phyloP scores from a whole-genome alignment of 1,284 basidiomycete genomes.

The Omphalotus olearius region DNA sequence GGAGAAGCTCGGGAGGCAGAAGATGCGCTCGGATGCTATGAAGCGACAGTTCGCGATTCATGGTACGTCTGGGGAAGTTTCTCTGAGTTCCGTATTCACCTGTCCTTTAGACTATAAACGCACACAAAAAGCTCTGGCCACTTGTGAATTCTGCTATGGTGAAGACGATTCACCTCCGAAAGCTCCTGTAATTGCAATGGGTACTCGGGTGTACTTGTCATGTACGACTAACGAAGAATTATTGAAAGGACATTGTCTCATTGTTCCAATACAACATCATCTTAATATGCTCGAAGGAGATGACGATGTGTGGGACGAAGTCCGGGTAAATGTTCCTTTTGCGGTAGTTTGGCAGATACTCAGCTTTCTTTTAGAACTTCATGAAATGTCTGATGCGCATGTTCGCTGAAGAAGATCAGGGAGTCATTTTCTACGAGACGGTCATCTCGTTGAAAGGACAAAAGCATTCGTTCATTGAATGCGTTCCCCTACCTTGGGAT shows the following conservation, averaged over 20 bases:
- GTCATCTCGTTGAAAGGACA: constrained; percentile 30
- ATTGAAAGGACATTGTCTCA: constrained; percentile 85
- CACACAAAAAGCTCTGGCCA: constrained; percentile 87
- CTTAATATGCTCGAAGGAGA: constrained; percentile 90
- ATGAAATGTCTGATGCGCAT: constrained; percentile 98
- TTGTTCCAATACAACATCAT: constrained; percentile 95
- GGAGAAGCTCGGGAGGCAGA: constrained; percentile 85
- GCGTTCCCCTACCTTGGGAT: constrained; percentile 84
- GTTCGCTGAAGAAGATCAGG: constrained; percentile 82
- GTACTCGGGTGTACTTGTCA: constrained; percentile 85
- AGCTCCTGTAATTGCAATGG: constrained; percentile 86
- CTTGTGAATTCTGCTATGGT: constrained; percentile 85
- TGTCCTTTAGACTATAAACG: constrained; percentile 82
- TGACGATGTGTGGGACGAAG: constrained; percentile 98
- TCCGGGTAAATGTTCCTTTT: constrained; percentile 54
- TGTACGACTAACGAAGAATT: constrained; percentile 87
- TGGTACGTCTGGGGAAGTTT: constrained; percentile 42
- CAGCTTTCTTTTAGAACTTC: constrained; percentile 69
- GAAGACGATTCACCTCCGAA: constrained; percentile 85
- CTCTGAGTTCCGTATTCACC: neutral
- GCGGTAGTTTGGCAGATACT: neutral
- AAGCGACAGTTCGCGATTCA: constrained; percentile 97
- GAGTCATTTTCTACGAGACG: constrained; percentile 17
- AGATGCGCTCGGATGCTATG: constrained; percentile 94
- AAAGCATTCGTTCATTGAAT: constrained; percentile 90